Base-by-base conservation (phyloP, 2,329 filamentous ascomycete species). In the Alternaria incomplexa region DNA sequence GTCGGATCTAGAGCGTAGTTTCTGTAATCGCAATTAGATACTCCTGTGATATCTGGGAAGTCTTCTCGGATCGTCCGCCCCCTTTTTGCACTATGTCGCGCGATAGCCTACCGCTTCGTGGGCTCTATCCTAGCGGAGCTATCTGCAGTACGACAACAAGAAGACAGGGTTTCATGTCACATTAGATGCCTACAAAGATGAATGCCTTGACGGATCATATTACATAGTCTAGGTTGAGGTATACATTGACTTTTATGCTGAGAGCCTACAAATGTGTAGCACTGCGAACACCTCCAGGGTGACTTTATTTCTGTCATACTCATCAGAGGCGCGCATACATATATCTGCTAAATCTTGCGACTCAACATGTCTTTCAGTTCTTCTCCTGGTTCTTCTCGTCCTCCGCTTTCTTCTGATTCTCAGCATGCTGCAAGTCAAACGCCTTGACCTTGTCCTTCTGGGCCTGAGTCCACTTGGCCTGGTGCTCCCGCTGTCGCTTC, bases 351-450 rank as follows among this genome's bases (percentile, higher is more conserved):
- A 40, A 17, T 40, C 36, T n/a, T 40, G 15, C 15, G 2, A 40
- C 15, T n/a, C 0, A 40, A 40, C 8, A 40, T n/a, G 15, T 2
- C 0, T 9, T 1, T n/a, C 4, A 36, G 1, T 0, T n/a, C 1
- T 40, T 40, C 15, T 40, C 2, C 15, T 40, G 5, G 8, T 40
- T 40, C 32, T 40, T 4, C 36, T 40, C 32, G 32, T 36, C 32
- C 15, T 36, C 32, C 32, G 8, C 32, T 36, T 36, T n/a, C 32
- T 36, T 36, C 32, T 36, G 2, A 36, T 36, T 36, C 32, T 36
- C 32, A 36, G 32, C 32, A 4, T 36, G 32, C 32, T 36, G 5
- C 32, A 36, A 17, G n/a, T 40, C 36, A 40, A 40, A 40, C 4
- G 36, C 36, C n/a, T 17, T 40, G 8, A 11, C 36, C 36, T 40